A percentile compares a stretch with the other conserved stretches of the same genome.
Evolutionary conservation across 306 rosid species (phyloP).

Genomic region (peach (Prunus persica)): DNA sequence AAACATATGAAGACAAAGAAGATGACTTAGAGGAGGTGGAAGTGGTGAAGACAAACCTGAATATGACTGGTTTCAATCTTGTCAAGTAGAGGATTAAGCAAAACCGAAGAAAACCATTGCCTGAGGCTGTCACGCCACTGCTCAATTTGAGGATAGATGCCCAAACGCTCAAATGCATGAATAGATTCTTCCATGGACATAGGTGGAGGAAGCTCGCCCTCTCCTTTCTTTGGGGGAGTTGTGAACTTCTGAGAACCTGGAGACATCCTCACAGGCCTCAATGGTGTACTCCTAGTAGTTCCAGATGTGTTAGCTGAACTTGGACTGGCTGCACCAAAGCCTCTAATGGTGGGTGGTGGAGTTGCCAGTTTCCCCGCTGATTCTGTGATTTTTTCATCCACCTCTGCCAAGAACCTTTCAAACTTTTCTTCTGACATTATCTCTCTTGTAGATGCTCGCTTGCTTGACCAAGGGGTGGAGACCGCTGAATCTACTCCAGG

Average conservation of each 20-base stretch:
- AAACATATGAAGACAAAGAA: background rate
- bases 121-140: constrained; percentile 90
- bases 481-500: constrained; percentile 52
- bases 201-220: constrained; percentile 78
- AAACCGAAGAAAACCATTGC: constrained; percentile 80
- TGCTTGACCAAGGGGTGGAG: constrained; percentile 79
- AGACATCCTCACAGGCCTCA: constrained; percentile 97
- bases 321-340: constrained; percentile 73
- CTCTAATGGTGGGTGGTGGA: constrained; percentile 77
- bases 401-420: constrained; percentile 78
- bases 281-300: constrained; percentile 72
- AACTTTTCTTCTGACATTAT: constrained; percentile 83
- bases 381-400: constrained; percentile 69
- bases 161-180: constrained; percentile 73
- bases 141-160: constrained; percentile 90
- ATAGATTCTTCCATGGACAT: constrained; percentile 91
- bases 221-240: constrained; percentile 91
- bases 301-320: constrained; percentile 77
- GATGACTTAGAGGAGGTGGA: constrained; percentile 3
- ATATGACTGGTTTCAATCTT: constrained; percentile 82
- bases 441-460: constrained; percentile 56
- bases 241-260: constrained; percentile 90
- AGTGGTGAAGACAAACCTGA: constrained; percentile 52
- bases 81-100: constrained; percentile 71
- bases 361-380: constrained; percentile 81